These are phyloP conservation scores for Talaromyces stipitatus DNA, from an alignment of 495 filamentous ascomycete genomes.

Conservation along the genomic window DNA sequence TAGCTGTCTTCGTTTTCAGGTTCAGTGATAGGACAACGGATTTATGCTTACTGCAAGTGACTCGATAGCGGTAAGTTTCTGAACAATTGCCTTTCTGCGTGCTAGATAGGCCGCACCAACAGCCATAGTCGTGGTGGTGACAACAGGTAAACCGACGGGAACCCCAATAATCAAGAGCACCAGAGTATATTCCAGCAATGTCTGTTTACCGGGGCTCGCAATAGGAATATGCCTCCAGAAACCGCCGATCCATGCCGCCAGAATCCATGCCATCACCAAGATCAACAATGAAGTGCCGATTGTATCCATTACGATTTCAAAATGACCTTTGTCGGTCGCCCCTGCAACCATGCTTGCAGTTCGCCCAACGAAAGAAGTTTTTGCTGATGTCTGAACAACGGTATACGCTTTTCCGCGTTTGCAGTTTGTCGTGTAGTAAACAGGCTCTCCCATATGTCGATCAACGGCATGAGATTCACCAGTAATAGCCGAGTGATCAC, in stretches of 20 bases:
- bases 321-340: constrained; percentile 62
- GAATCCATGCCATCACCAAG: constrained; percentile 60
- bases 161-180: constrained; percentile 91
- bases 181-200: constrained; percentile 56
- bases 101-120: constrained; percentile 91
- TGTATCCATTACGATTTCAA: constrained; percentile 71
- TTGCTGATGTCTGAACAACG: constrained; percentile 52
- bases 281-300: constrained; percentile 64
- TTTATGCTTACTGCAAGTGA: constrained; percentile 59
- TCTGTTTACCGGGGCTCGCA: constrained; percentile 48
- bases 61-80: constrained; percentile 93
- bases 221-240: constrained; percentile 62
- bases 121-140: constrained; percentile 95
- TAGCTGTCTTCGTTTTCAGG: constrained; percentile 1
- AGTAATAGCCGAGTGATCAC: constrained; percentile 67
- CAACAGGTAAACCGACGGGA: constrained; percentile 90
- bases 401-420: constrained; percentile 67
- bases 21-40: neutral
- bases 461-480: constrained; percentile 67
- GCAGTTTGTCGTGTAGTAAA: constrained; percentile 67
- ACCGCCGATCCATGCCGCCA: constrained; percentile 63
- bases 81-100: constrained; percentile 92
- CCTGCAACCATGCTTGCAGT: constrained; percentile 62
- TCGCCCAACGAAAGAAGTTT: constrained; percentile 60
- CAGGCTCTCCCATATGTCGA: constrained; percentile 62